A percentile compares a stretch with the other conserved stretches of the same genome.
These are phyloP conservation scores for Stylosanthes scabra DNA, from an alignment of 331 rosid genomes.

Conservation along the genomic window DNA sequence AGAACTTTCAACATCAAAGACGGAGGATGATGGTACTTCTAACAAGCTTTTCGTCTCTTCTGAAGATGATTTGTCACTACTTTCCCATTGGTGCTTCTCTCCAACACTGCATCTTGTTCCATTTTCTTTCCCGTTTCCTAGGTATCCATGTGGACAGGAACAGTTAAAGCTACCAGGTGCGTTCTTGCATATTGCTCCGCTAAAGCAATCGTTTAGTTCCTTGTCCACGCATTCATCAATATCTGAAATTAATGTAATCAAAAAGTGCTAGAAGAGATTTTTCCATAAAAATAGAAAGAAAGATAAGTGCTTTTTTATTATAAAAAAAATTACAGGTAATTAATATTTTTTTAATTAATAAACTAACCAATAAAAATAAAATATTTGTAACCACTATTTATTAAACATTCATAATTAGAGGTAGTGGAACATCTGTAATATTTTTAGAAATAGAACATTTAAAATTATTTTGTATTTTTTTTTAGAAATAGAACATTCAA, in stretches of 20 bases:
- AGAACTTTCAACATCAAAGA: background rate
- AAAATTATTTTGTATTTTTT: no score
- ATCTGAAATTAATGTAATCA: background rate
- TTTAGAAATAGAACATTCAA: no score
- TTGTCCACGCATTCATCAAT: constrained; percentile 34
- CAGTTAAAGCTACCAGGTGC: constrained; percentile 30
- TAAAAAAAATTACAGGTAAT: no score
- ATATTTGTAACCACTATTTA: no score
- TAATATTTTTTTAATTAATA: no score
- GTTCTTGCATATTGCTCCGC: constrained; percentile 10
- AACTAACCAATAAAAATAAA: no score
- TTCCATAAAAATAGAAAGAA: no score
- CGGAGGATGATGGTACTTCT: background rate
- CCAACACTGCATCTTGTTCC: constrained; percentile 28
- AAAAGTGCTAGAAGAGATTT: no score
- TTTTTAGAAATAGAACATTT: no score
- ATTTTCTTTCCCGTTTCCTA: constrained; percentile 33
- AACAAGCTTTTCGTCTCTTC: constrained; percentile 35
- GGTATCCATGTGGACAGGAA: constrained; percentile 24
- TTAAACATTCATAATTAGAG: no score
- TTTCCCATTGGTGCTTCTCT: constrained; percentile 18
- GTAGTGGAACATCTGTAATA: no score
- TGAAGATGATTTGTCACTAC: background rate
- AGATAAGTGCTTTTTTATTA: no score
- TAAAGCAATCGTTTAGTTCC: constrained; percentile 5